These are phyloP conservation scores for Thalassia testudinum DNA, from an alignment of 116 monocot genomes.

Conservation along the genomic window DNA sequence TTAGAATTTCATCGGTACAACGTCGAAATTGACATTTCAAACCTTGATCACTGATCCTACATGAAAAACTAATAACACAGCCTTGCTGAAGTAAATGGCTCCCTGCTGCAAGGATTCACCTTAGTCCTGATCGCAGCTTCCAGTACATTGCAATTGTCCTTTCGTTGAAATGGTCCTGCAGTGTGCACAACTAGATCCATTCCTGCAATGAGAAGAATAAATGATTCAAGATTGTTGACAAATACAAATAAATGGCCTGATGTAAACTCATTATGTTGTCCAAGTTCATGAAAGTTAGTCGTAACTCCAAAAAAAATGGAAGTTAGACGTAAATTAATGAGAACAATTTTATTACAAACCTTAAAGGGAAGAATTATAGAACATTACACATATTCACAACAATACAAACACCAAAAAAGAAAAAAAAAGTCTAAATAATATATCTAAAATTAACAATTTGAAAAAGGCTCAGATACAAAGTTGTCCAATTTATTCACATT, in stretches of 20 bases:
- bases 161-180: slow-evolving; percentile 63
- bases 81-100: too few species aligned
- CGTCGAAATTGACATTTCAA: too few species aligned
- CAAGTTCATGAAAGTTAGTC: too few species aligned
- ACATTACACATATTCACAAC: not conserved
- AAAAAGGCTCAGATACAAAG: too few species aligned
- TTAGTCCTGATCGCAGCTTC: slow-evolving; percentile 70
- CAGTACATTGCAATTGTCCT: slow-evolving; percentile 51
- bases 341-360: not conserved
- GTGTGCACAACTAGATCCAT: slow-evolving; percentile 68
- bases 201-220: slow-evolving; percentile 15
- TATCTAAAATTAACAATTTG: too few species aligned
- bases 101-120: slow-evolving; percentile 16
- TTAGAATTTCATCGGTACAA: too few species aligned
- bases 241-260: not conserved
- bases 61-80: too few species aligned
- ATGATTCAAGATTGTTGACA: not conserved
- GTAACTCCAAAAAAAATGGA: not conserved
- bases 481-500: too few species aligned
- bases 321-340: not conserved
- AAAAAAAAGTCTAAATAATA: too few species aligned
- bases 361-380: not conserved
- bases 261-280: too few species aligned
- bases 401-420: too few species aligned
- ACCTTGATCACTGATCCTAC: too few species aligned